Evolutionary conservation across 192 early-diverging fungal genomes (phyloP).

Genomic region (Phycomyces nitens): DNA sequence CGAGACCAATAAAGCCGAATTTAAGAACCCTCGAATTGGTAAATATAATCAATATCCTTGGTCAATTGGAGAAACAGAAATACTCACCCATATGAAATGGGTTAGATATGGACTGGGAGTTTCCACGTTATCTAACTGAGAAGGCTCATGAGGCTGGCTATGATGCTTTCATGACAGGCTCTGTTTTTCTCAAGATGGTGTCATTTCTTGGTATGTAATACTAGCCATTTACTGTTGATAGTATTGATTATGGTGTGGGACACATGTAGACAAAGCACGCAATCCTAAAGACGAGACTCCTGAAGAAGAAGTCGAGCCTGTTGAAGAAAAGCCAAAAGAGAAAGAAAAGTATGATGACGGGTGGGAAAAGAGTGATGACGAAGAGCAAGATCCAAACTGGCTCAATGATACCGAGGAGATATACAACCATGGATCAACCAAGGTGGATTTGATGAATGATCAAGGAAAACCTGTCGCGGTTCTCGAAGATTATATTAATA

Average conservation of each 20-base stretch:
- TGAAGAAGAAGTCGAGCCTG: constrained; percentile 10
- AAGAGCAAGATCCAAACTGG: constrained; percentile 12
- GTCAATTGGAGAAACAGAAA: constrained; percentile 15
- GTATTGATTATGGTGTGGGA: not conserved
- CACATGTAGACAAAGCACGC: not conserved
- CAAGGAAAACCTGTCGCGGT: not conserved
- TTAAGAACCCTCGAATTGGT: constrained; percentile 43
- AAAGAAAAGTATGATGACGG: constrained; percentile 7
- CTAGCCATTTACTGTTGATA: not conserved
- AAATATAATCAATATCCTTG: constrained; percentile 33
- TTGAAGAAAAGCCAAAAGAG: not conserved
- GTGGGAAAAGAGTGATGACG: constrained; percentile 21
- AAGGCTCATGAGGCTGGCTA: constrained; percentile 90
- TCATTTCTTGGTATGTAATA: constrained; percentile 32
- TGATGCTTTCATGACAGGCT: constrained; percentile 89
- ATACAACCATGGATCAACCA: constrained; percentile 20
- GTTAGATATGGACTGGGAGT: constrained; percentile 27
- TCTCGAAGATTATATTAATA: constrained; percentile 17
- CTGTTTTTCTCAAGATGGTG: constrained; percentile 65
- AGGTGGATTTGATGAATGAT: not conserved
- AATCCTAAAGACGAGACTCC: constrained; percentile 2
- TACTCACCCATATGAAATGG: not conserved
- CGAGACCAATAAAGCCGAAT: constrained; percentile 21
- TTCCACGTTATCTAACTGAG: constrained; percentile 30
- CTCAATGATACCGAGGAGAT: constrained; percentile 10